phyloP scores from a whole-genome alignment of 2,329 filamentous ascomycete genomes.

The Teratosphaeria viscida region DNA sequence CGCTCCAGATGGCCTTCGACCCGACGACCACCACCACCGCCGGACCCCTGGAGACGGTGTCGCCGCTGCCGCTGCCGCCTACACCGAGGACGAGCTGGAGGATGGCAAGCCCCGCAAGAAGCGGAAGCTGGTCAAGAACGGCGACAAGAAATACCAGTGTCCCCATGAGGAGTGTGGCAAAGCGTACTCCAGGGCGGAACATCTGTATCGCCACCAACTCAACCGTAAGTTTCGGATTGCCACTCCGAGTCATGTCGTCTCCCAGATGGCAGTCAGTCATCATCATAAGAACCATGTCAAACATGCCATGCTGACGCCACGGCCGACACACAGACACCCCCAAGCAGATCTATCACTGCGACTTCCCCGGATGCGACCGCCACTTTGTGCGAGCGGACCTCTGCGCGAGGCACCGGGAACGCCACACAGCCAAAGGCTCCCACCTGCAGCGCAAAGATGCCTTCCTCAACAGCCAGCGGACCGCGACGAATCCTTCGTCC shows the following conservation, averaged over 20 bases:
- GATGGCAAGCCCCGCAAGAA: conserved; percentile 23
- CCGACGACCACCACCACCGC: background rate
- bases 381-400: conserved; percentile 90
- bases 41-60: conserved; percentile 2
- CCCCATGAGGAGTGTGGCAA: conserved; percentile 82
- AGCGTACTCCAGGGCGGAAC: conserved; percentile 91
- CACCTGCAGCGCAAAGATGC: conserved; percentile 65
- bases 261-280: too few species aligned
- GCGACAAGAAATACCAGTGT: conserved; percentile 61
- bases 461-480: conserved; percentile 39
- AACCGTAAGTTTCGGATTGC: conserved; percentile 56
- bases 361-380: conserved; percentile 80
- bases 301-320: background rate
- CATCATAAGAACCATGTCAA: background rate
- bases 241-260: background rate
- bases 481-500: conserved; percentile 8
- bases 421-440: conserved; percentile 54
- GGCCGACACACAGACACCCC: conserved; percentile 56
- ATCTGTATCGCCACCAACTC: conserved; percentile 90
- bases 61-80: conserved; percentile 8
- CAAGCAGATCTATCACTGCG: conserved; percentile 89
- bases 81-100: conserved; percentile 15
- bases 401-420: conserved; percentile 55
- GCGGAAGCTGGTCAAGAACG: conserved; percentile 22
- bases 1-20: background rate